Evolutionary conservation across 257 asterid species (phyloP).

Genomic region (Cruciata laevipes): DNA sequence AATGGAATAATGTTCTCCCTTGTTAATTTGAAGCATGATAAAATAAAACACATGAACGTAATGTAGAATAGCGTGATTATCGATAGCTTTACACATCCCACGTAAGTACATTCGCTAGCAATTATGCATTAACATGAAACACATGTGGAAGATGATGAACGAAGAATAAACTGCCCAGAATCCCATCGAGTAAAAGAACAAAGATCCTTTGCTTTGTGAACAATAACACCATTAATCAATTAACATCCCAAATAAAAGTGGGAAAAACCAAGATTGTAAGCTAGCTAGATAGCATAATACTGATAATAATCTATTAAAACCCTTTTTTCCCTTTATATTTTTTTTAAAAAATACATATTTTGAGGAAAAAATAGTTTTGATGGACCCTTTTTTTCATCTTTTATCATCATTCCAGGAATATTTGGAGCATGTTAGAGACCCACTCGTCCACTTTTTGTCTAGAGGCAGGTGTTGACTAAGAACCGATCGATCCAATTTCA

Average conservation of each 20-base stretch:
- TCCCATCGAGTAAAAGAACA: neutral
- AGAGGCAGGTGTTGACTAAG: slow-evolving; percentile 54
- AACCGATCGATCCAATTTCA: slow-evolving; percentile 15
- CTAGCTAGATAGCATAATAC: neutral
- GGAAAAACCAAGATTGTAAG: slow-evolving; percentile 5
- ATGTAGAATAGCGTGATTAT: neutral
- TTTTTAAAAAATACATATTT: neutral
- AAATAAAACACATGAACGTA: too few relatives aligned
- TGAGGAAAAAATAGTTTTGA: neutral
- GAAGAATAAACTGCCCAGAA: neutral
- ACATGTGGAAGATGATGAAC: slow-evolving; percentile 11
- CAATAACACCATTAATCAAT: neutral
- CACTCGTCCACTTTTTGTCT: slow-evolving; percentile 48
- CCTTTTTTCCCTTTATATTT: neutral
- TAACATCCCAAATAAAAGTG: neutral
- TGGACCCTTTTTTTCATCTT: neutral
- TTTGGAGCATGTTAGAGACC: slow-evolving; percentile 44
- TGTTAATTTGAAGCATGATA: too few relatives aligned
- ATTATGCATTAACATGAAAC: slow-evolving; percentile 3
- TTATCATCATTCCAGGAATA: slow-evolving; percentile 58
- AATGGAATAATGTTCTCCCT: too few relatives aligned
- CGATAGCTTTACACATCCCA: neutral
- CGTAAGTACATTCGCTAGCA: too few relatives aligned
- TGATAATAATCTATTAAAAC: neutral
- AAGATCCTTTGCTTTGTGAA: slow-evolving; percentile 8